Base-by-base conservation (phyloP, 345 rosid genomes). In the Schrenkiella parvula region DNA sequence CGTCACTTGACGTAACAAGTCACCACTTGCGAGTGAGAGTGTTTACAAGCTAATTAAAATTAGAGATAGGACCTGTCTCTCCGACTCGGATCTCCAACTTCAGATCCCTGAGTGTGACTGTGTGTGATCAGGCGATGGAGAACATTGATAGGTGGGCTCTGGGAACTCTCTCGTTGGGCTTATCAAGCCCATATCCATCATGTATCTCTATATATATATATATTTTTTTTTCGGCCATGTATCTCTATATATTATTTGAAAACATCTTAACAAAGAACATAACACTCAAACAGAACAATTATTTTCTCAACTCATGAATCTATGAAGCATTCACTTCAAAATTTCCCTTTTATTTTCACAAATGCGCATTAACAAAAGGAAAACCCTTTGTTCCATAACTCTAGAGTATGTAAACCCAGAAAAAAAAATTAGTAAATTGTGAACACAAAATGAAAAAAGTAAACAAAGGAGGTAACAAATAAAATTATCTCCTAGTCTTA, bases 401-500 rank as follows among this genome's bases (percentile, higher is more conserved):
- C 6, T 19, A 26, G 18, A 35, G 21, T 26, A 42, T 54, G 15
- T 51, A 62, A 62, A 42, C 4, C 8, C 25, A 48, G 11, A 19
- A 26, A 10, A 39, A 11, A 52, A 41, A 15, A 15, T 35, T 72
- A 43, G 13, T n/a, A 44, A 34, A 65, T 34, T 12, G 3, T 44
- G 22, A 52, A 52, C 62, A 64, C 57, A 54, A 23, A 44, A 31
- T 6, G 18, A n/a, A 32, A 52, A 7, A n/a, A n/a, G n/a, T 12
- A 50, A 2, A 13, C 9, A 12, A 41, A 39, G 22, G 6, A 2
- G 17, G 51, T 6, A 25, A 28, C 72, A 52, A 25, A 67, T 53
- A 31, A 31, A 51, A 50, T 90, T 78, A 91, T 78, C 66, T 89
- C 86, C 74, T 93, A 72, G 98, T 93, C 79, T 93, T 93, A 68